Evolutionary conservation across 257 asterid species (phyloP).

Genomic region (Solanum bulbocastanum): DNA sequence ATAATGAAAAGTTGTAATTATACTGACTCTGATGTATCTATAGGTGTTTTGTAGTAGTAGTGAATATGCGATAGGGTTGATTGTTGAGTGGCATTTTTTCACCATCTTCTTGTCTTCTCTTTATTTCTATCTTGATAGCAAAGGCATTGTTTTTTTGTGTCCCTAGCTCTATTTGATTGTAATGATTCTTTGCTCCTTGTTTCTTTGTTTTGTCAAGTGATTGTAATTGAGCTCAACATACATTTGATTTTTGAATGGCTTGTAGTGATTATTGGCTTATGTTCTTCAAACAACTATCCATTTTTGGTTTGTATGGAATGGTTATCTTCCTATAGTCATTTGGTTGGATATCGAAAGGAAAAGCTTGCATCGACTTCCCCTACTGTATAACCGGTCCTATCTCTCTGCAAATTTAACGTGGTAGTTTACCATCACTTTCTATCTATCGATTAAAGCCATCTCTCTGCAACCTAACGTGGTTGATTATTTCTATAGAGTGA

Average conservation of each 20-base stretch:
- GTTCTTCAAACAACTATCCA: not conserved
- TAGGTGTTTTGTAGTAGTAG: conserved; percentile 18
- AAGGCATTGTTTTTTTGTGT: conserved; percentile 41
- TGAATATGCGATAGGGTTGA: conserved; percentile 7
- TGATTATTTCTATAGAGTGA: not conserved
- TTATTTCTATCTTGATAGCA: conserved; percentile 16
- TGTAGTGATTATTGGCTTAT: not conserved
- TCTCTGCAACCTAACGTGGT: not conserved
- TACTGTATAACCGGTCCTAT: no score
- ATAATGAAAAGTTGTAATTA: conserved; percentile 25
- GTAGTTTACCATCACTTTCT: not conserved
- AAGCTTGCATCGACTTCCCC: not conserved
- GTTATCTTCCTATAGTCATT: not conserved
- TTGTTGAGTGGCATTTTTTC: conserved; percentile 1
- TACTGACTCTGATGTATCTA: conserved; percentile 21
- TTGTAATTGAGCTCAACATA: not conserved
- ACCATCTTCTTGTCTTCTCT: not conserved
- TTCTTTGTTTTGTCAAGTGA: not conserved
- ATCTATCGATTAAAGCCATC: not conserved
- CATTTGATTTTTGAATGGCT: not conserved
- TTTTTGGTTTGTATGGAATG: not conserved
- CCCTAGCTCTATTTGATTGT: conserved; percentile 25
- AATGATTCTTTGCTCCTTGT: not conserved
- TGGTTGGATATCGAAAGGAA: not conserved
- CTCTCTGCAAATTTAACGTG: not conserved